Evolutionary conservation across 164 flowering plant species (phyloP), one percentile per base, ranked within the genome.

Genomic region (Dillenia suffruticosa): DNA sequence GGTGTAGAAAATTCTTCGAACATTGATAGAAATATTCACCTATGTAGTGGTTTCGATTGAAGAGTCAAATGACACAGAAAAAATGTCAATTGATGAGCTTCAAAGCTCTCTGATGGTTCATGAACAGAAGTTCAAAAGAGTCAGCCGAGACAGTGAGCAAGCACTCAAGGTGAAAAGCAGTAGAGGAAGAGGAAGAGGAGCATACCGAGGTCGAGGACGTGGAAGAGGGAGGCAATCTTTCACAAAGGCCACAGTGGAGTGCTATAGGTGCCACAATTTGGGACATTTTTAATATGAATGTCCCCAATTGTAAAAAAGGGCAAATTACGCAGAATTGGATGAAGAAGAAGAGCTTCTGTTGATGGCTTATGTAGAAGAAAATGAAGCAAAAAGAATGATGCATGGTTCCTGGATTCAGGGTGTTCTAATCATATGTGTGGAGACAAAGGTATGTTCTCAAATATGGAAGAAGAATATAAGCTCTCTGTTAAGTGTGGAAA

Each of bases 211-310:
- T 51, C 48, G 64, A 8, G 17, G 54, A 10, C 44, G 63, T 16
- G 10, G 54, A 5, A 44, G 54, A 4, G 22, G 63, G 50, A 32
- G 54, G 50, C 44, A 10, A 16, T n/a, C 22, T 19, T 48, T 48
- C 63, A 26, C 49, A 53, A 48, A 60, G 50, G 15, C 44, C 13
- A 49, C 44, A 1, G 49, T 58, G 3, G 63, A 70, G 46, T 70
- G 70, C 46, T 65, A 49, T 58, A 56, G 52, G 19, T 65, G 60
- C 45, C 66, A 57, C 52, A 12, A 66, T n/a, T 56, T 65, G 45
- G 74, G 65, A 6, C 65, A 65, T 55, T 61, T 26, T 65, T 43
- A 56, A 59, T 60, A 46, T 13, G 74, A 65, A 54, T 65, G 69
- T 61, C 65, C 69, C 9, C n/a, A 61, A 5, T 50, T 24, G 69